Percentiles rank a stretch among this genome's conserved stretches.
Evolutionary conservation across 2,329 filamentous ascomycete species (phyloP).

Genomic region (Ascochyta lentis): DNA sequence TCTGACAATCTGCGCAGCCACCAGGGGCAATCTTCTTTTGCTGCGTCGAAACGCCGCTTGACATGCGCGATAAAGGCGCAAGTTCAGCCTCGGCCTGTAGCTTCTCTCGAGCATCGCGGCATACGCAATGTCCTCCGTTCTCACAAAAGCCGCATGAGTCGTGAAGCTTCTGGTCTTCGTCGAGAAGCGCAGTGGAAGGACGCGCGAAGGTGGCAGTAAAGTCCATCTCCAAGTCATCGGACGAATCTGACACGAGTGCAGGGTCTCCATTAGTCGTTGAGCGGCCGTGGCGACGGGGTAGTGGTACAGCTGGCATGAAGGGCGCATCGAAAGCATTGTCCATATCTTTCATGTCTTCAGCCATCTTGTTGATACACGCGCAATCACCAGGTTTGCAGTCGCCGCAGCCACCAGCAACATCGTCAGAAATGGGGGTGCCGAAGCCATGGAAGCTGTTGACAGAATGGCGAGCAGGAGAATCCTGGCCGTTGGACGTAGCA

Average conservation of each 20-base stretch:
- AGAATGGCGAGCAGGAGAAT: conserved; percentile 15
- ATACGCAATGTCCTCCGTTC: conserved; percentile 40
- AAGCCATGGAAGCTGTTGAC: conserved; percentile 22
- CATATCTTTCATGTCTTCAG: conserved; percentile 23
- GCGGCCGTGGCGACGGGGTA: conserved; percentile 16
- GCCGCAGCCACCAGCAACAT: conserved; percentile 30
- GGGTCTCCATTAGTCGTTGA: conserved; percentile 6
- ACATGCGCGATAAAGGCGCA: conserved; percentile 11
- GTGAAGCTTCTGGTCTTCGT: conserved; percentile 22
- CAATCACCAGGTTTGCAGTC: conserved; percentile 42
- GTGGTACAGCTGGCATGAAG: conserved; percentile 33
- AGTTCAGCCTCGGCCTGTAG: conserved; percentile 21
- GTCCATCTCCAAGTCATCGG: conserved; percentile 37
- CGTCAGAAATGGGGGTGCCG: conserved; percentile 23
- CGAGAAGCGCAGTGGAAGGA: conserved; percentile 31
- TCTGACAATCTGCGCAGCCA: conserved; percentile 46
- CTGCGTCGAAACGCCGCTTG: conserved; percentile 13
- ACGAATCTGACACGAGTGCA: conserved; percentile 21
- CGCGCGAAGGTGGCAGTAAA: conserved; percentile 37
- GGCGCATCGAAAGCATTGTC: conserved; percentile 20
- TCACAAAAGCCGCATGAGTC: conserved; percentile 46
- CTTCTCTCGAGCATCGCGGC: conserved; percentile 28
- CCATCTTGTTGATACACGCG: conserved; percentile 42
- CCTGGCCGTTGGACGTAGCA: neutral
- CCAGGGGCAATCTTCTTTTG: conserved; percentile 29